Evolutionary conservation across 2,329 filamentous ascomycete species (phyloP).

Genomic region (Hymenoscyphus albidus): DNA sequence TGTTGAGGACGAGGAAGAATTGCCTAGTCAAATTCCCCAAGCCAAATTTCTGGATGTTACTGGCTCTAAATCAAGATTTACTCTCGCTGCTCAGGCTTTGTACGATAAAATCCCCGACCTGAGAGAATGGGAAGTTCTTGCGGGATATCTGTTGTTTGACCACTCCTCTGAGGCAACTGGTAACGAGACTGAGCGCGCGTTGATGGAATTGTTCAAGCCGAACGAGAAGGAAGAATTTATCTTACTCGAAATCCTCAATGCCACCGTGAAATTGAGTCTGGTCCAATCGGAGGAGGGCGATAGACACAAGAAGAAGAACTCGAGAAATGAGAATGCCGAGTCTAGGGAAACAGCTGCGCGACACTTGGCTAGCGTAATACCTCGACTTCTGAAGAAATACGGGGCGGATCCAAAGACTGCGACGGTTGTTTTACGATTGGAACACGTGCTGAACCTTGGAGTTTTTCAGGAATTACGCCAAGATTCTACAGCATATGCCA

Average conservation of each 20-base stretch:
- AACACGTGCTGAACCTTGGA: slow-evolving; percentile 81
- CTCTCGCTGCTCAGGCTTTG: slow-evolving; percentile 78
- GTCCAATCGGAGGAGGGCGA: slow-evolving; percentile 63
- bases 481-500: slow-evolving; percentile 74
- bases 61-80: slow-evolving; percentile 74
- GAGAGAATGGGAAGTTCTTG: slow-evolving; percentile 80
- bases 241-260: slow-evolving; percentile 80
- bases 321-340: slow-evolving; percentile 60
- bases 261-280: slow-evolving; percentile 73
- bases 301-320: slow-evolving; percentile 45
- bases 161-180: slow-evolving; percentile 66
- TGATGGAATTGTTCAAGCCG: slow-evolving; percentile 31
- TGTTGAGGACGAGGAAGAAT: slow-evolving; percentile 58
- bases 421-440: slow-evolving; percentile 77
- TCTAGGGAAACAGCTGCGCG: slow-evolving; percentile 75
- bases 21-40: slow-evolving; percentile 46
- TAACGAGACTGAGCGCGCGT: slow-evolving; percentile 57
- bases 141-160: slow-evolving; percentile 88
- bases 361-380: slow-evolving; percentile 73
- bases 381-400: slow-evolving; percentile 85
- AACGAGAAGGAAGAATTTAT: slow-evolving; percentile 66
- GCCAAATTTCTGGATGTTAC: slow-evolving; percentile 51
- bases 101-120: slow-evolving; percentile 80
- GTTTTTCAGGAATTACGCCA: slow-evolving; percentile 86
- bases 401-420: slow-evolving; percentile 85